phyloP scores from a whole-genome alignment of 1,284 basidiomycete genomes.

The Takashimella tepidaria region DNA sequence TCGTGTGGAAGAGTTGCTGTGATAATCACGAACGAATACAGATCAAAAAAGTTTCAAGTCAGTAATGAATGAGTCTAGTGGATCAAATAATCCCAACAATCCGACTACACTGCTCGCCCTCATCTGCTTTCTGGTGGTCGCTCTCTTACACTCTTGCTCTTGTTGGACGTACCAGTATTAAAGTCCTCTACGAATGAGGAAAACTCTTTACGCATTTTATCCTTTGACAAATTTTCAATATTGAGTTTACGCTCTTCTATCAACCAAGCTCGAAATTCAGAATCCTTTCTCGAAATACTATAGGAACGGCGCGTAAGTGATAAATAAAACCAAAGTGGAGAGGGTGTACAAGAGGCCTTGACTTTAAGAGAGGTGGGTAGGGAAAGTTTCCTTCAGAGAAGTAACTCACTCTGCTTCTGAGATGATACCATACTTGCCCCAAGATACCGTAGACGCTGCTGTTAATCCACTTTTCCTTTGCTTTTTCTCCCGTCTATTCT shows the following conservation, averaged over 20 bases:
- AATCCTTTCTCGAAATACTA: slow-evolving; percentile 70
- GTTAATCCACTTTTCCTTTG: slow-evolving; percentile 49
- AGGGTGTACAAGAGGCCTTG: too few relatives aligned
- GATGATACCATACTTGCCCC: slow-evolving; percentile 84
- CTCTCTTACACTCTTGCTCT: not conserved
- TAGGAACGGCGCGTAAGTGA: slow-evolving; percentile 2
- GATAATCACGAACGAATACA: not conserved
- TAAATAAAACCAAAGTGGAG: not conserved
- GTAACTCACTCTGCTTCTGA: slow-evolving; percentile 68
- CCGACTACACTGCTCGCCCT: not conserved
- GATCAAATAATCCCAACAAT: too few relatives aligned
- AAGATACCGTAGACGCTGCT: slow-evolving; percentile 58
- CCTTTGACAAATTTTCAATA: slow-evolving; percentile 75
- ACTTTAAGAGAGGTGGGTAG: too few relatives aligned
- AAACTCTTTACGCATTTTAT: slow-evolving; percentile 78
- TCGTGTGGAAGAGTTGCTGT: slow-evolving; percentile 80
- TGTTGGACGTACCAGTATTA: slow-evolving; percentile 63
- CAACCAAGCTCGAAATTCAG: slow-evolving; percentile 81
- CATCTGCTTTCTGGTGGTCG: not conserved
- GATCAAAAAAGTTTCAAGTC: not conserved
- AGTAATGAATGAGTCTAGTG: not conserved
- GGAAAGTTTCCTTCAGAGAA: too few relatives aligned
- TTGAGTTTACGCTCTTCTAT: slow-evolving; percentile 83
- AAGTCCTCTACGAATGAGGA: slow-evolving; percentile 69
- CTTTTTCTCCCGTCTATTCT: slow-evolving; percentile 60